A percentile compares a stretch with the other conserved stretches of the same genome.
Evolutionary conservation across 345 rosid species (phyloP).

Genomic region (Hibiscus syriacus): DNA sequence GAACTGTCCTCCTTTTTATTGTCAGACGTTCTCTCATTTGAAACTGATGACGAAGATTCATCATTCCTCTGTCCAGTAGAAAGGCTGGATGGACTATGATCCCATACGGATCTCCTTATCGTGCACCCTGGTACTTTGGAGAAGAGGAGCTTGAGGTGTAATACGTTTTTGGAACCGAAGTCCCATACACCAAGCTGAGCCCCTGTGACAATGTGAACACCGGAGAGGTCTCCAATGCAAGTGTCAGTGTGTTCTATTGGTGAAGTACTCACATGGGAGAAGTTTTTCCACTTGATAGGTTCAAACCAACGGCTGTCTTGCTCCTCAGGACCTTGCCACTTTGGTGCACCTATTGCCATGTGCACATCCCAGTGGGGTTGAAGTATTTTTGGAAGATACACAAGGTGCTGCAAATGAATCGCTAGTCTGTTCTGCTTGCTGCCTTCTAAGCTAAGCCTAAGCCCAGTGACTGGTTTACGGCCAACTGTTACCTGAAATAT

Average conservation of each 20-base stretch:
- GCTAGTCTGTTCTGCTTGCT: constrained; percentile 80
- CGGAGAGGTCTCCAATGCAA: constrained; percentile 87
- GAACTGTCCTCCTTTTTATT: constrained; percentile 61
- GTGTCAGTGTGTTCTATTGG: constrained; percentile 81
- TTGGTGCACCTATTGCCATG: constrained; percentile 92
- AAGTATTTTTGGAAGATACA: constrained; percentile 88
- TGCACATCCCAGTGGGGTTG: constrained; percentile 95
- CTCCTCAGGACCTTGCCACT: constrained; percentile 98
- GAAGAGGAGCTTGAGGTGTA: constrained; percentile 88
- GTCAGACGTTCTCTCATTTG: constrained; percentile 26
- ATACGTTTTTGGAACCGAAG: constrained; percentile 82
- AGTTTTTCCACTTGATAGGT: constrained; percentile 96
- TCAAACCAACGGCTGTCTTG: constrained; percentile 99
- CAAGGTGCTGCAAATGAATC: constrained; percentile 87
- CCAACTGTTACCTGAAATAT: constrained; percentile 79
- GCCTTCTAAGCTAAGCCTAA: constrained; percentile 80
- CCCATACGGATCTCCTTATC: constrained; percentile 93
- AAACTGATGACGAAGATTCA: constrained; percentile 54
- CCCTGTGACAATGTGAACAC: constrained; percentile 90
- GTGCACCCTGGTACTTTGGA: constrained; percentile 94
- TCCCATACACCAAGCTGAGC: constrained; percentile 97
- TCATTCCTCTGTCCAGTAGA: constrained; percentile 25
- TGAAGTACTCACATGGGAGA: constrained; percentile 96
- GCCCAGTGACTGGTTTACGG: constrained; percentile 91
- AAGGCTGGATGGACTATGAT: constrained; percentile 63